phyloP scores from a whole-genome alignment of 2,329 filamentous ascomycete species.

The Spiromastix sp. region DNA sequence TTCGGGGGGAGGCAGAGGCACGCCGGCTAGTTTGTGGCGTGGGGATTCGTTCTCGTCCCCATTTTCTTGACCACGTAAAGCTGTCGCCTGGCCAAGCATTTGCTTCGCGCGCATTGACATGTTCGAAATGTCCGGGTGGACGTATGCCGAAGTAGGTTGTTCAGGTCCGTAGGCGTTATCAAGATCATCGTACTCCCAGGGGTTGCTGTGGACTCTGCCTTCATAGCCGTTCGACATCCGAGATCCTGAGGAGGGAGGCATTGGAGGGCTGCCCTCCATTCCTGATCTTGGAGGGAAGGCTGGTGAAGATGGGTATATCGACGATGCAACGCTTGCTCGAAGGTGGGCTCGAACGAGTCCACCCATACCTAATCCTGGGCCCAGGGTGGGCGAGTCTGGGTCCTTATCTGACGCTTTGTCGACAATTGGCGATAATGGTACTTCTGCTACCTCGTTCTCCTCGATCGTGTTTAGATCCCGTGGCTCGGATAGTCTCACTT shows the following conservation, averaged over 20 bases:
- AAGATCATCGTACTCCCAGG: constrained; percentile 45
- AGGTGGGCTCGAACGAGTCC: constrained; percentile 78
- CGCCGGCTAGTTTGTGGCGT: not conserved
- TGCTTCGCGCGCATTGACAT: constrained; percentile 28
- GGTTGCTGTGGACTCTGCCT: constrained; percentile 42
- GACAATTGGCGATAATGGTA: constrained; percentile 6
- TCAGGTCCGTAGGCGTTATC: constrained; percentile 21
- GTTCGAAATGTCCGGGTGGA: constrained; percentile 12
- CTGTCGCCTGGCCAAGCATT: constrained; percentile 27
- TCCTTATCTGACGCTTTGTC: constrained; percentile 7
- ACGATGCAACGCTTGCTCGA: constrained; percentile 72
- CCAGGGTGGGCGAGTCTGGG: constrained; percentile 69
- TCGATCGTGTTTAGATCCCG: constrained; percentile 31
- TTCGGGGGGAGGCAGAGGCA: constrained; percentile 10
- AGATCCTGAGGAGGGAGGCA: not conserved
- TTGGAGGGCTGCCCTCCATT: not conserved
- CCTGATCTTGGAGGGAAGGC: constrained; percentile 21
- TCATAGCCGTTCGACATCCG: constrained; percentile 36
- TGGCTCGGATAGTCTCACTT: constrained; percentile 28
- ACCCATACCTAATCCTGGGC: constrained; percentile 56
- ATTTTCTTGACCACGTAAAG: constrained; percentile 19
- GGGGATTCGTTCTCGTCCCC: not conserved
- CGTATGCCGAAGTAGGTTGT: constrained; percentile 11
- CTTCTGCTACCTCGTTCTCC: constrained; percentile 20
- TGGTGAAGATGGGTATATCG: constrained; percentile 52